Conservation (phyloP, 1,284 basidiomycete genomes). For the Thecaphora frezii region DNA sequence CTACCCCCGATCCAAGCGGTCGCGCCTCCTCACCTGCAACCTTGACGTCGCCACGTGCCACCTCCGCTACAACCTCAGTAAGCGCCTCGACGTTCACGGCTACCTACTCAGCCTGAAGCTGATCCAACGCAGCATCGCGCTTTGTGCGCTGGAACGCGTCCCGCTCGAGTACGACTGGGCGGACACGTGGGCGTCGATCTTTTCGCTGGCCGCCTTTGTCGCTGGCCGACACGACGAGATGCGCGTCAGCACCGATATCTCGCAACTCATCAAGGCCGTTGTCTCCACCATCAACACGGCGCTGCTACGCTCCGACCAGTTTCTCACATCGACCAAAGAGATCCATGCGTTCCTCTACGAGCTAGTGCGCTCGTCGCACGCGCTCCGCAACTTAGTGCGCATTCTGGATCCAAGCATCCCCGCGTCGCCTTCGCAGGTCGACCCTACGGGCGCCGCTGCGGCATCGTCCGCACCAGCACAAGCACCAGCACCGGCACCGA, state of each 20-base stretch:
- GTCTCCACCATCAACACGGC: conserved; percentile 37
- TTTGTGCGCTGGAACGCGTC: conserved; percentile 37
- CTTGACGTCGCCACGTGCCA: conserved; percentile 42
- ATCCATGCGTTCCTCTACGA: conserved; percentile 46
- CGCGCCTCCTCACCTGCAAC: conserved; percentile 34
- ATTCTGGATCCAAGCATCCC: conserved; percentile 11
- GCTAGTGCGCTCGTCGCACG: conserved; percentile 28
- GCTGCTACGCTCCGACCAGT: conserved; percentile 37
- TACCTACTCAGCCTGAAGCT: conserved; percentile 39
- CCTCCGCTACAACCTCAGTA: conserved; percentile 50
- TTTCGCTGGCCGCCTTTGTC: conserved; percentile 34
- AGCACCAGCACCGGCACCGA: conserved; percentile 3
- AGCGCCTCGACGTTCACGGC: conserved; percentile 35
- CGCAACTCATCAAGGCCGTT: conserved; percentile 28
- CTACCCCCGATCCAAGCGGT: conserved; percentile 27
- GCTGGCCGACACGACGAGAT: conserved; percentile 34
- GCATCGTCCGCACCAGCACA: background rate
- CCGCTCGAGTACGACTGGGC: conserved; percentile 49
- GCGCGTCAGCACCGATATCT: conserved; percentile 11
- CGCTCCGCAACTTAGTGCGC: conserved; percentile 21
- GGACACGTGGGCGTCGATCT: conserved; percentile 42
- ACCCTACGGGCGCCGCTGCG: background rate
- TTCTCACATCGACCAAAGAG: conserved; percentile 34
- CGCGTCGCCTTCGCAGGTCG: background rate
- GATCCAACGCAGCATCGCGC: conserved; percentile 32